Percentiles rank a stretch among this genome's conserved stretches.
Evolutionary conservation across 2,329 filamentous ascomycete genomes (phyloP).

Genomic region (Trichoderma aggressivum): DNA sequence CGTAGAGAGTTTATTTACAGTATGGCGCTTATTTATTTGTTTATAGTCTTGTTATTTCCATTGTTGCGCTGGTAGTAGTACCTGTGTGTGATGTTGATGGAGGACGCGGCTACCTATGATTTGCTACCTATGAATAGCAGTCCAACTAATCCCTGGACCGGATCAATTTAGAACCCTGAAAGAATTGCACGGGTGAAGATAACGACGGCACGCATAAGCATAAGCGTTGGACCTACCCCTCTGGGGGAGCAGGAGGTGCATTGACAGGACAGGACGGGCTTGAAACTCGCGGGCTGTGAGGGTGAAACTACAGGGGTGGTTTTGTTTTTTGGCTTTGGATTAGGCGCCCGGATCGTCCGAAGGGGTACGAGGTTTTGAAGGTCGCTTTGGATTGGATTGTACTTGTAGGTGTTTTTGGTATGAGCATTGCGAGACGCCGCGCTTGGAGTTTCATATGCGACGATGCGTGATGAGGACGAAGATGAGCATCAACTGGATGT

Average conservation of each 20-base stretch:
- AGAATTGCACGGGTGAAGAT: no score
- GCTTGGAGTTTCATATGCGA: neutral
- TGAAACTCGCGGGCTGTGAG: slow-evolving; percentile 7
- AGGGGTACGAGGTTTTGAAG: neutral
- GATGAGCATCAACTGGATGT: no score
- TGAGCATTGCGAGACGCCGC: neutral
- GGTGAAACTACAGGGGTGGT: slow-evolving; percentile 11
- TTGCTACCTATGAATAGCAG: neutral
- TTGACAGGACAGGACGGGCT: slow-evolving; percentile 1
- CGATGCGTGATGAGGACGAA: neutral
- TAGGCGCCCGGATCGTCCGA: slow-evolving; percentile 4
- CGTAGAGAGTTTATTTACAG: neutral
- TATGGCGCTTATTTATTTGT: neutral
- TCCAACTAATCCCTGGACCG: neutral
- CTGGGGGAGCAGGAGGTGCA: neutral
- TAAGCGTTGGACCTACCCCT: neutral
- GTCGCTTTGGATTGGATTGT: neutral
- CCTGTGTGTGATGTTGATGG: no score
- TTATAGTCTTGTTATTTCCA: neutral
- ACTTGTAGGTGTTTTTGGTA: neutral
- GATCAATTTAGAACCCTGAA: neutral
- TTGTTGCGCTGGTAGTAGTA: no score
- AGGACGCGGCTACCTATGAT: neutral
- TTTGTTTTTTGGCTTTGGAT: neutral
- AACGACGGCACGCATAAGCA: slow-evolving; percentile 15